These are phyloP conservation scores for Agroathelia rolfsii DNA, from an alignment of 1,284 basidiomycete species.

Conservation along the genomic window DNA sequence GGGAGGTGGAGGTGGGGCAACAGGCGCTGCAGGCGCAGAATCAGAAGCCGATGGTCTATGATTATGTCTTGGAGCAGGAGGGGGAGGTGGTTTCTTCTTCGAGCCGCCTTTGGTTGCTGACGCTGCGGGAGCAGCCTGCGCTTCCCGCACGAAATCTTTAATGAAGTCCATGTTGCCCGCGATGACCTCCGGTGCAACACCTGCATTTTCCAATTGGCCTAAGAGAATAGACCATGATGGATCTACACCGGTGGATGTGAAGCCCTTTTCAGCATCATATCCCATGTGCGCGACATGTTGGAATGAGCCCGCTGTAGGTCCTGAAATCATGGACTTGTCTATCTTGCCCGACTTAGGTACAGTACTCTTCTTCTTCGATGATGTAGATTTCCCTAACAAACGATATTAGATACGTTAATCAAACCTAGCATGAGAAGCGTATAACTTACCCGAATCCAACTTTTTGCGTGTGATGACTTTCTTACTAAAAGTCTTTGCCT, in stretches of 20 bases:
- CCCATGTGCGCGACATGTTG: conserved; percentile 94
- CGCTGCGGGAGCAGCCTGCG: conserved; percentile 27
- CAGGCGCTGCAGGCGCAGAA: conserved; percentile 33
- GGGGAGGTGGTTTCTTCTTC: conserved; percentile 43
- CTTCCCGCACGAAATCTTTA: conserved; percentile 69
- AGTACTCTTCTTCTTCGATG: conserved; percentile 44
- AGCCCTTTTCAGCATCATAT: conserved; percentile 80
- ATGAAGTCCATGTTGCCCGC: conserved; percentile 84
- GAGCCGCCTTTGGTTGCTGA: conserved; percentile 12
- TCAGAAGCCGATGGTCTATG: no score
- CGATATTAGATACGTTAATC: conserved; percentile 7
- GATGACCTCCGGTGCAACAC: conserved; percentile 56
- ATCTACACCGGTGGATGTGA: conserved; percentile 84
- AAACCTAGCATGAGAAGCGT: neutral
- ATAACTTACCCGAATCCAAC: conserved; percentile 35
- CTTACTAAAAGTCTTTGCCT: conserved; percentile 85
- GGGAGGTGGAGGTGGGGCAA: conserved; percentile 23
- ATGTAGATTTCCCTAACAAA: conserved; percentile 29
- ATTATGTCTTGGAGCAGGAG: conserved; percentile 52
- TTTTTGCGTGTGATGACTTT: conserved; percentile 73
- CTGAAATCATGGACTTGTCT: conserved; percentile 88
- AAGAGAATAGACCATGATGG: conserved; percentile 84
- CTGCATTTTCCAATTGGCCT: conserved; percentile 59
- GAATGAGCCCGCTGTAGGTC: conserved; percentile 72
- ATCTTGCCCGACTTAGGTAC: conserved; percentile 56